A percentile compares a stretch with the other conserved stretches of the same genome.
Evolutionary conservation across 345 rosid genomes (phyloP).

Genomic region (Pistacia vera): DNA sequence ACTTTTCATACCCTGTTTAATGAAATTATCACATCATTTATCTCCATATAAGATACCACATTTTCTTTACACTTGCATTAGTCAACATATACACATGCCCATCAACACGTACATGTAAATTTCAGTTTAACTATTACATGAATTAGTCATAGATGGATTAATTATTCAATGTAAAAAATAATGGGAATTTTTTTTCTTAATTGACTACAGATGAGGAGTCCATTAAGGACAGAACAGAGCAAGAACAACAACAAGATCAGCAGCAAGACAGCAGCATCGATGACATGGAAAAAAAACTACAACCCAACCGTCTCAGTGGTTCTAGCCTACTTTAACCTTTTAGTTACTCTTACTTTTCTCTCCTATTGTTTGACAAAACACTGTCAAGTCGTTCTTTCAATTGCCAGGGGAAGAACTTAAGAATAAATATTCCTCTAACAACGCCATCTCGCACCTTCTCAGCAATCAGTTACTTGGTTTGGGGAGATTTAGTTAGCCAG

Average conservation of each 20-base stretch:
- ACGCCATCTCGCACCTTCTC: conserved; percentile 84
- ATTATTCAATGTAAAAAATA: background rate
- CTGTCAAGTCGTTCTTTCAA: conserved; percentile 56
- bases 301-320: no score
- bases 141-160: no score
- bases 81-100: background rate
- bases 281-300: conserved; percentile 41
- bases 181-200: background rate
- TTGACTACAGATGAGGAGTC: conserved; percentile 68
- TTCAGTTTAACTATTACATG: background rate
- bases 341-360: no score
- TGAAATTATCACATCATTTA: background rate
- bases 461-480: conserved; percentile 70
- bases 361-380: no score
- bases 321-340: no score
- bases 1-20: background rate
- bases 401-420: conserved; percentile 79
- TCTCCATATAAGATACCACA: background rate
- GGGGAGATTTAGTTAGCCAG: conserved; percentile 73
- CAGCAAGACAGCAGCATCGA: conserved; percentile 45
- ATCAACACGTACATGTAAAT: background rate
- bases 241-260: conserved; percentile 65
- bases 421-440: conserved; percentile 84
- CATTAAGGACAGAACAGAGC: conserved; percentile 55
- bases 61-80: background rate